A percentile compares a stretch with the other conserved stretches of the same genome.
Evolutionary conservation across 495 filamentous ascomycete species (phyloP).

Genomic region (Neohortaea acidophila): DNA sequence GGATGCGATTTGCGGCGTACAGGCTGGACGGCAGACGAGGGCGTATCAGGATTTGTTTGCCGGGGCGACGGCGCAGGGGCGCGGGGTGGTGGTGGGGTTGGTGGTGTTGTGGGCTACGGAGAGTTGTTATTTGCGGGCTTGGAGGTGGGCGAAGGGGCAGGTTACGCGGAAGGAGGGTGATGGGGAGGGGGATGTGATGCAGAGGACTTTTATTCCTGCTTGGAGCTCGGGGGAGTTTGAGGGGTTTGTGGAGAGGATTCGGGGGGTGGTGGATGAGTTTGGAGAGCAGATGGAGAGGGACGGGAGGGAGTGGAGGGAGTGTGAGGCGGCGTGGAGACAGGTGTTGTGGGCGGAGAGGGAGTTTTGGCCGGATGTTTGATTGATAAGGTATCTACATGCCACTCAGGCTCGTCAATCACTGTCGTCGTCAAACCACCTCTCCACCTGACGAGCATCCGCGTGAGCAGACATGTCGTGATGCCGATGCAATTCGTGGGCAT

Average conservation of each 20-base stretch:
- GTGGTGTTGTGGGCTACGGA: slow-evolving; percentile 16
- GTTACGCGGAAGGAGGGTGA: slow-evolving; percentile 3
- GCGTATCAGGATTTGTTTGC: slow-evolving; percentile 17
- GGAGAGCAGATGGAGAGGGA: slow-evolving; percentile 5
- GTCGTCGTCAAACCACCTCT: too few relatives aligned
- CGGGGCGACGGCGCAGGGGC: slow-evolving; percentile 9
- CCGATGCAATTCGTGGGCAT: too few relatives aligned
- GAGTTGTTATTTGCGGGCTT: slow-evolving; percentile 14
- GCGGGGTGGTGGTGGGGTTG: slow-evolving; percentile 12
- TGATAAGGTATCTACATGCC: too few relatives aligned
- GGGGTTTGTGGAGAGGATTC: slow-evolving; percentile 13
- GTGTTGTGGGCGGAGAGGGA: slow-evolving; percentile 14
- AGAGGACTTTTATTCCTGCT: slow-evolving; percentile 15
- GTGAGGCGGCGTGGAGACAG: slow-evolving; percentile 14
- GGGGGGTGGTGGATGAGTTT: slow-evolving; percentile 13
- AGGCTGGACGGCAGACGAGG: slow-evolving; percentile 9
- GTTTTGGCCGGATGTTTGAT: slow-evolving; percentile 18
- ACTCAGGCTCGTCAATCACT: too few relatives aligned
- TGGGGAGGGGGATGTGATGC: slow-evolving; percentile 16
- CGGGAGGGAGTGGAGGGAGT: slow-evolving; percentile 15
- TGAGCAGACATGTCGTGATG: too few relatives aligned
- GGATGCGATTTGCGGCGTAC: slow-evolving; percentile 10
- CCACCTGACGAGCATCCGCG: too few relatives aligned
- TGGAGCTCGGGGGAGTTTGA: slow-evolving; percentile 15
- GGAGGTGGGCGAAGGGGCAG: slow-evolving; percentile 7